Base-by-base conservation (phyloP, 139 green algal species). In the Haematococcus sp. region DNA sequence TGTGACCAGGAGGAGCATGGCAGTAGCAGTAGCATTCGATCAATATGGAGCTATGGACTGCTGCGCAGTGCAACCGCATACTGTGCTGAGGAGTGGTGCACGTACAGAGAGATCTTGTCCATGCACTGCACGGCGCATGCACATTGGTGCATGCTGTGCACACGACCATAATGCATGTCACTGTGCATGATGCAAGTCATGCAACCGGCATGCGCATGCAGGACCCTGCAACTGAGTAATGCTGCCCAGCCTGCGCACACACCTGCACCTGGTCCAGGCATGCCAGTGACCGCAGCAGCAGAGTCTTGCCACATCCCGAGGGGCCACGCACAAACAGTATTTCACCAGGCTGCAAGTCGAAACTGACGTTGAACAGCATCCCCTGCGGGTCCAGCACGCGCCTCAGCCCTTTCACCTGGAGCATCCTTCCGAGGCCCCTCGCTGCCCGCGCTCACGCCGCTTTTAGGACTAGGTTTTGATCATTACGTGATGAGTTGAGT, bases 221-320 rank as follows among this genome's bases (percentile, higher is more conserved):
- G 5, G 52, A 23, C 46, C 17, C 22, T 4, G 22, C 54, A 13
- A 61, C n/a, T 55, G 46, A 27, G 4, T 32, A 9, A 13, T 32
- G n/a, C 54, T 27, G n/a, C 22, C n/a, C 54, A 61, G 22, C 22
- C 4, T 13, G 22, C 17, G 54, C 54, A 28, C n/a, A 30, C 25
- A 65, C 87, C 80, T 91, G 72, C 1, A 72, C 59, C 0, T 87
- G 79, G 46, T 95, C 84, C 0, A 96, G 74, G 22, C 63, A 82
- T 0, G 91, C 91, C 0, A 96, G 20, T 0, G 75, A 51, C 4
- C 91, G 81, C 33, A 97, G 78, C 4, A 97, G 70, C 13, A 96
- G 78, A 25, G 79, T 89, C 71, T 97, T 97, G 30, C 93, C 93
- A 11, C 92, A 84, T 3, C 93, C 92, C 11, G 70, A 86, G 1